Conservation (phyloP, 371 early-diverging fungal species). For the Syncephalis fuscata region DNA sequence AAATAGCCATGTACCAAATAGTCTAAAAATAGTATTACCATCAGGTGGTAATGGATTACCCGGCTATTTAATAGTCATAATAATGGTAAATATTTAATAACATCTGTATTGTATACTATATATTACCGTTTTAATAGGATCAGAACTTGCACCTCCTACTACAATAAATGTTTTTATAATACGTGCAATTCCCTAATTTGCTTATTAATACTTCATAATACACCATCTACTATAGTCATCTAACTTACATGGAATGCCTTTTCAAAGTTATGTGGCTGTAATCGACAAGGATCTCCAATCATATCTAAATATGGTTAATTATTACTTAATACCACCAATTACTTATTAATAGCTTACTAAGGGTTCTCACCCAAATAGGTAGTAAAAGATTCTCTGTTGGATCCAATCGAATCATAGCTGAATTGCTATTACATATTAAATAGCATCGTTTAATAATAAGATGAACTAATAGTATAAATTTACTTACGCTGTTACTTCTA, state of each 20-base stretch:
- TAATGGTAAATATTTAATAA: conserved; percentile 3
- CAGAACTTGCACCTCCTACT: conserved; percentile 1
- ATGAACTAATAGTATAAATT: too few species aligned
- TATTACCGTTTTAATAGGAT: conserved; percentile 8
- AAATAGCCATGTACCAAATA: conserved; percentile 67
- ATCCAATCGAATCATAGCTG: too few species aligned
- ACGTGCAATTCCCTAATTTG: conserved; percentile 8
- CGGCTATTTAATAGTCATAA: conserved; percentile 4
- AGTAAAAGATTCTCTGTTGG: too few species aligned
- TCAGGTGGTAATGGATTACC: conserved; percentile 22
- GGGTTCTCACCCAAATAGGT: too few species aligned
- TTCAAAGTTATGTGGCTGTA: conserved; percentile 42
- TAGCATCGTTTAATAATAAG: too few species aligned
- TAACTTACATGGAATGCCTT: conserved; percentile 47
- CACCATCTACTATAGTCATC: conserved; percentile 13
- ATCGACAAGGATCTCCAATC: conserved; percentile 36
- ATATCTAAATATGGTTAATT: conserved; percentile 13
- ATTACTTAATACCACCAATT: too few species aligned
- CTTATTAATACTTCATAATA: too few species aligned
- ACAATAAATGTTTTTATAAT: conserved; percentile 9
- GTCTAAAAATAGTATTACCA: conserved; percentile 59
- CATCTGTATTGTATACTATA: conserved; percentile 3
- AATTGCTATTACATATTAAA: too few species aligned
- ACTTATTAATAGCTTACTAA: too few species aligned
- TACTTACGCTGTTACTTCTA: too few species aligned